Conservation (phyloP, 306 rosid genomes). For the Cicer judaicum region DNA sequence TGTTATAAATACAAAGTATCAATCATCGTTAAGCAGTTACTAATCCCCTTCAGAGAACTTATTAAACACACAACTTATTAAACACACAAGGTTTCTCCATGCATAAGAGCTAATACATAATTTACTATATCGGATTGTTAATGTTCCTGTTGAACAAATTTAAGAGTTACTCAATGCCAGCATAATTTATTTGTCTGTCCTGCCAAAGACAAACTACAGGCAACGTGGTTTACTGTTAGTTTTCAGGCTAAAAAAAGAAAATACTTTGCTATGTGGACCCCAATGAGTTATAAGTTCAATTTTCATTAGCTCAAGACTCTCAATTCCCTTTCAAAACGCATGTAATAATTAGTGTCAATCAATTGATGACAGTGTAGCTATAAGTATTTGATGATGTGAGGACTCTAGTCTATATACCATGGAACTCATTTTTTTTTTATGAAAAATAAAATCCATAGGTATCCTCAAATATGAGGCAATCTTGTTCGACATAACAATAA, state of each 20-base stretch:
- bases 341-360: neutral
- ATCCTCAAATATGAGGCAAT: too few relatives aligned
- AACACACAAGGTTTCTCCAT: too few relatives aligned
- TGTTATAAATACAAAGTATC: too few relatives aligned
- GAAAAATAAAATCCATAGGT: neutral
- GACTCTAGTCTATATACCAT: neutral
- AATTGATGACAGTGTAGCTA: conserved; percentile 8
- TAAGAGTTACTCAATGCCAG: conserved; percentile 1
- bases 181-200: conserved; percentile 1
- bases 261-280: neutral
- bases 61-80: too few relatives aligned
- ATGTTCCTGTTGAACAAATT: conserved; percentile 10
- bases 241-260: neutral
- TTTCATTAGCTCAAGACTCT: conserved; percentile 22
- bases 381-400: neutral
- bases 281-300: conserved; percentile 15
- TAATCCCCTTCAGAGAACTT: too few relatives aligned
- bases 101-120: neutral
- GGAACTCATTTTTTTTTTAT: neutral
- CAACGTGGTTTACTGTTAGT: conserved; percentile 7
- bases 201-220: conserved; percentile 26
- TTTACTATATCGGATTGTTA: conserved; percentile 10
- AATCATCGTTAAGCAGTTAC: too few relatives aligned
- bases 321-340: neutral
- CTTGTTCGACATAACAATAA: too few relatives aligned